Conservation (phyloP, 2,329 filamentous ascomycete genomes). For the Diaporthe sp. region DNA sequence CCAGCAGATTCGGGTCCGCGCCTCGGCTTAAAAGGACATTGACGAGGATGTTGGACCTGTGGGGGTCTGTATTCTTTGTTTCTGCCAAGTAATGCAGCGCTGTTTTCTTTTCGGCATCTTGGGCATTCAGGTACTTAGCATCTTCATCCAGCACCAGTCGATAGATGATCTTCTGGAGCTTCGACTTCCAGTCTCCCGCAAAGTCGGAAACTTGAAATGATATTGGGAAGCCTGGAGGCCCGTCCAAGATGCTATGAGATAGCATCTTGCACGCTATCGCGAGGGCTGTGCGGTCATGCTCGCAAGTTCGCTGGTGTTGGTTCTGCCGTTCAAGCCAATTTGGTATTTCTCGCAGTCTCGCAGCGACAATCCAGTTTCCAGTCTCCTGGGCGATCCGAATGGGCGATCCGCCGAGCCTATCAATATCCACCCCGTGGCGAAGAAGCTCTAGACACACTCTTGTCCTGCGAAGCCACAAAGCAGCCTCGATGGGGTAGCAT, state of each 20-base stretch:
- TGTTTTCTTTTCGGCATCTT: neutral
- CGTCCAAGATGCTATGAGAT: neutral
- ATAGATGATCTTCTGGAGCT: neutral
- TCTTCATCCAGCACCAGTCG: neutral
- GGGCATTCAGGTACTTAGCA: neutral
- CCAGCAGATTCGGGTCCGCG: neutral
- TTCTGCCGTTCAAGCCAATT: neutral
- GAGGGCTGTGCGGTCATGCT: neutral
- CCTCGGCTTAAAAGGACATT: neutral
- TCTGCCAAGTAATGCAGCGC: neutral
- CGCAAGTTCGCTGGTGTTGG: no score
- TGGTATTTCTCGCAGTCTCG: neutral
- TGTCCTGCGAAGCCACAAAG: neutral
- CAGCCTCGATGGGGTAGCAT: neutral
- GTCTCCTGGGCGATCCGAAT: neutral
- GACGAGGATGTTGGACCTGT: accelerated
- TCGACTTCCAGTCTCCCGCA: neutral
- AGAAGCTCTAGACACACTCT: neutral
- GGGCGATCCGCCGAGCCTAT: no score
- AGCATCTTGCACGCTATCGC: neutral
- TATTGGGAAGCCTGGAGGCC: neutral
- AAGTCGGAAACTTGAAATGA: no score
- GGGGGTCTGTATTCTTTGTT: accelerated
- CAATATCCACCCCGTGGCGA: neutral
- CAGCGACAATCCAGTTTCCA: neutral